phyloP scores from a whole-genome alignment of 345 rosid genomes.

The Pseudoturritis turrita region DNA sequence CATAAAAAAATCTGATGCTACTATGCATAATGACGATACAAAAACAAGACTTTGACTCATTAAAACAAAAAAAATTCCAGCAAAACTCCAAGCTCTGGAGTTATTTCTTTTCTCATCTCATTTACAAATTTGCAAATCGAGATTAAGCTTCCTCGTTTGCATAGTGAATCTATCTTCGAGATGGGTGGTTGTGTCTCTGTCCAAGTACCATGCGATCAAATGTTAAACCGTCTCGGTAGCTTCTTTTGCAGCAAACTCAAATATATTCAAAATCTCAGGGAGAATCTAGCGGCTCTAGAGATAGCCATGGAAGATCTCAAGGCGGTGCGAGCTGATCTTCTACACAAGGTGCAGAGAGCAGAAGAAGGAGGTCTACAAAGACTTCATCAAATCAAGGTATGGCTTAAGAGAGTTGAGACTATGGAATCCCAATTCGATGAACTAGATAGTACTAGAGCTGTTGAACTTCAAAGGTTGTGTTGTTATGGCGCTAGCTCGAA shows the following conservation, averaged over 20 bases:
- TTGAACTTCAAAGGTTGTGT: conserved; percentile 7
- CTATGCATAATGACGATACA: no score
- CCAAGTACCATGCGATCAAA: background rate
- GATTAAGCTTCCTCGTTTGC: background rate
- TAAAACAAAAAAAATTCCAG: background rate
- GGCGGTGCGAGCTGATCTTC: conserved; percentile 12
- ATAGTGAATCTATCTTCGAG: background rate
- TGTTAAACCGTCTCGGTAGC: background rate
- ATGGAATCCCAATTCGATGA: background rate
- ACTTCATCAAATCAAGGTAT: conserved; percentile 5
- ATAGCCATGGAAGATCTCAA: conserved; percentile 16
- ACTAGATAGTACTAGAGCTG: background rate
- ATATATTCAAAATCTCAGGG: background rate
- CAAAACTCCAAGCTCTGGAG: background rate
- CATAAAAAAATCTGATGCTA: no score
- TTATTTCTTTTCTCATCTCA: background rate
- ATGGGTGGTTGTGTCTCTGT: conserved; percentile 17
- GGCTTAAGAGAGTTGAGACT: conserved; percentile 14
- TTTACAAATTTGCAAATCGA: no score
- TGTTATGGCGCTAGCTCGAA: background rate
- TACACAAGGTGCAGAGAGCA: background rate
- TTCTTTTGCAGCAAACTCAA: background rate
- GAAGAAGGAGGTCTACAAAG: background rate
- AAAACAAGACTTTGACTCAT: background rate
- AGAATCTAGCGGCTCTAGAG: conserved; percentile 10